A percentile compares a stretch with the other conserved stretches of the same genome.
These are phyloP conservation scores for Boletus sp. DNA, from an alignment of 768 basidiomycete genomes.

Conservation along the genomic window DNA sequence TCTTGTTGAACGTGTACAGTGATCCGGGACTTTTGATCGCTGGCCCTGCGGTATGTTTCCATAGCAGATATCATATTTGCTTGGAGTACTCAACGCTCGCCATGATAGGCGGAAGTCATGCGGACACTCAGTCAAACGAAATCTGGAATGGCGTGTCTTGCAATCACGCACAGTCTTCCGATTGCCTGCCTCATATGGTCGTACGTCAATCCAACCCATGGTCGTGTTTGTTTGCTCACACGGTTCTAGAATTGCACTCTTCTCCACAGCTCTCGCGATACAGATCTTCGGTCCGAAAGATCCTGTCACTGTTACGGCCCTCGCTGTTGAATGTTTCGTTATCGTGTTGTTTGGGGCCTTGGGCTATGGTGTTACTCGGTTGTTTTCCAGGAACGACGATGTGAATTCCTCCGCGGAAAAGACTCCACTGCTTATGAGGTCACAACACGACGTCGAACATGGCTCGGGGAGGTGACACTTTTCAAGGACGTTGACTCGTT, in stretches of 20 bases:
- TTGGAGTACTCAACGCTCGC: background rate
- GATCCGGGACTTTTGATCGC: constrained; percentile 4
- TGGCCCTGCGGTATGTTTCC: constrained; percentile 6
- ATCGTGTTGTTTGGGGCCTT: constrained; percentile 1
- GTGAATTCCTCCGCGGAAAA: background rate
- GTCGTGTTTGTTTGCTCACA: background rate
- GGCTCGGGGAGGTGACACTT: background rate
- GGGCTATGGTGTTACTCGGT: background rate
- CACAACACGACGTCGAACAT: background rate
- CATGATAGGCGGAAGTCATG: constrained; percentile 4
- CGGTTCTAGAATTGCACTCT: constrained; percentile 6
- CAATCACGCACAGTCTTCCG: constrained; percentile 20
- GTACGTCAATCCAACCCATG: background rate
- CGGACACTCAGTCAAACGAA: background rate
- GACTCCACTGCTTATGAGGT: too few relatives aligned
- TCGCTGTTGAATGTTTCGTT: constrained; percentile 7
- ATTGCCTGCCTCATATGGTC: constrained; percentile 13
- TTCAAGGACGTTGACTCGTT: background rate
- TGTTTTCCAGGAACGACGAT: background rate
- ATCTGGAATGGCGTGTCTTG: constrained; percentile 4
- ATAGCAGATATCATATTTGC: too few relatives aligned
- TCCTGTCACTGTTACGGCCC: background rate
- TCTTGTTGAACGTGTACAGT: constrained; percentile 12
- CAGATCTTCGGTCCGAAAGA: constrained; percentile 7
- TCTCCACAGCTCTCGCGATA: constrained; percentile 3